These are phyloP conservation scores for Aspergillus japonicus DNA, from an alignment of 2,329 filamentous ascomycete species.

Conservation along the genomic window DNA sequence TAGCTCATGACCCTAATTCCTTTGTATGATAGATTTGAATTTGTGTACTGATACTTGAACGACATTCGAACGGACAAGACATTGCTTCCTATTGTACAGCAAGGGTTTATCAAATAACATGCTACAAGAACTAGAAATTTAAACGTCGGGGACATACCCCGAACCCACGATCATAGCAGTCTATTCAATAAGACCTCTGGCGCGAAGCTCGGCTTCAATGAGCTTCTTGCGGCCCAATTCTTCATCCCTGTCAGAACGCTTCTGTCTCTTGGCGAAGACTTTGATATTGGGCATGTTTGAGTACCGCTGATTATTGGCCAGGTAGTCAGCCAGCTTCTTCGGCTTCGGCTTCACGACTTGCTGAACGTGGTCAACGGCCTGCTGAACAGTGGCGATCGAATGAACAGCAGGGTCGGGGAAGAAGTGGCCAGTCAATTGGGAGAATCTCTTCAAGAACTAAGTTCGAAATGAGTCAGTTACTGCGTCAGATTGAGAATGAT, in stretches of 20 bases:
- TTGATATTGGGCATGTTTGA: slow-evolving; percentile 66
- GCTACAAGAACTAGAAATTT: slow-evolving; percentile 20
- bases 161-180: not conserved
- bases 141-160: slow-evolving; percentile 1
- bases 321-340: slow-evolving; percentile 61
- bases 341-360: slow-evolving; percentile 39
- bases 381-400: slow-evolving; percentile 53
- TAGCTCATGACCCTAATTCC: not conserved
- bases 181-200: slow-evolving; percentile 59
- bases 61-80: slow-evolving; percentile 5
- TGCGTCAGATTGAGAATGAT: slow-evolving; percentile 63
- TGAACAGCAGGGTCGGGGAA: slow-evolving; percentile 69
- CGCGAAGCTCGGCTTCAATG: slow-evolving; percentile 67
- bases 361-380: slow-evolving; percentile 55
- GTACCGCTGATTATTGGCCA: slow-evolving; percentile 51
- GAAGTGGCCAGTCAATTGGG: slow-evolving; percentile 75
- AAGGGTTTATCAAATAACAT: slow-evolving; percentile 19
- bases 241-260: slow-evolving; percentile 69
- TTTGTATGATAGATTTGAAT: slow-evolving; percentile 6
- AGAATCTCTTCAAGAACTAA: slow-evolving; percentile 76
- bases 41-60: slow-evolving; percentile 4
- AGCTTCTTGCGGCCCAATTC: slow-evolving; percentile 75
- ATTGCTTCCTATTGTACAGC: slow-evolving; percentile 25
- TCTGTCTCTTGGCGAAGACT: slow-evolving; percentile 64
- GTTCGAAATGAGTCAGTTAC: slow-evolving; percentile 18